Evolutionary conservation across 2,329 filamentous ascomycete species (phyloP).

Genomic region (Ophiocordyceps robertsii): DNA sequence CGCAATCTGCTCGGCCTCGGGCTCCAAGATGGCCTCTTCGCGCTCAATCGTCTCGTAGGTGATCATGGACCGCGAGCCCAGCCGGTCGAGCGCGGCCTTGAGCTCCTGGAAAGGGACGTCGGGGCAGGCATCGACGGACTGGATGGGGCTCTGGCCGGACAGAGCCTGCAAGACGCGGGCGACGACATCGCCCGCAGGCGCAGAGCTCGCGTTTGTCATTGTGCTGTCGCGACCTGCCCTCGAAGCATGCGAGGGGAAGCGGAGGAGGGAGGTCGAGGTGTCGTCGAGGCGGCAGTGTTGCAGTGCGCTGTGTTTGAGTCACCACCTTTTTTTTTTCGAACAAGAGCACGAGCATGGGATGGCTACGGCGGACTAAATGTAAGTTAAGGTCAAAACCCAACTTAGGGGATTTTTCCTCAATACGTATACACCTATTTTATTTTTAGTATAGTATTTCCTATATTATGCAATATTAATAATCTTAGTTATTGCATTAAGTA

Average conservation of each 20-base stretch:
- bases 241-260: not conserved
- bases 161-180: constrained; percentile 53
- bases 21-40: constrained; percentile 64
- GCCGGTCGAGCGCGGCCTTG: constrained; percentile 79
- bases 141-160: constrained; percentile 47
- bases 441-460: too few species aligned
- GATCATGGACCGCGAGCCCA: constrained; percentile 76
- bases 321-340: not conserved
- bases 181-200: constrained; percentile 41
- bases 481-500: too few species aligned
- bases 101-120: constrained; percentile 50
- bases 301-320: not conserved
- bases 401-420: too few species aligned
- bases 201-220: constrained; percentile 28
- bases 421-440: too few species aligned
- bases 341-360: too few species aligned
- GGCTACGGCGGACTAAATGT: too few species aligned
- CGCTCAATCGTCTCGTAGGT: constrained; percentile 70
- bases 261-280: not conserved
- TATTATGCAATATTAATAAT: too few species aligned
- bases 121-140: constrained; percentile 59
- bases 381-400: too few species aligned
- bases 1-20: constrained; percentile 59
- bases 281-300: not conserved
- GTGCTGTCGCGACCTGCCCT: constrained; percentile 3